Evolutionary conservation across 176 grass and related monocot genomes (phyloP), one percentile per base, ranked within the genome.

Genomic region (Puya raimondii): DNA sequence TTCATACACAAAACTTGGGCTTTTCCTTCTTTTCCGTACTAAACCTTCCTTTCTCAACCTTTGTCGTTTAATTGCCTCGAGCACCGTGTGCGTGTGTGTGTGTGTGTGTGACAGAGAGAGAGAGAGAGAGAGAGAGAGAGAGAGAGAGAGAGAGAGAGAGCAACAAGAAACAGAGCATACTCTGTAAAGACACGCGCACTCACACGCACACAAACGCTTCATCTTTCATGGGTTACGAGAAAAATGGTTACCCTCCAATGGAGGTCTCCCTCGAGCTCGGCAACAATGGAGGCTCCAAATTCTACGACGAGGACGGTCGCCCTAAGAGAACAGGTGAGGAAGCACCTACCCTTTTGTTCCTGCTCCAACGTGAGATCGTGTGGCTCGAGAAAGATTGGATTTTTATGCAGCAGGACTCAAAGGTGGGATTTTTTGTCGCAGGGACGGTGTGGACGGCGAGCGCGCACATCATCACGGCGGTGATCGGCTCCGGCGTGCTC

Each of bases 391-490:
- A 51, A 14, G 67, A 15, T 27, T 51, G n/a, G 0, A 67, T 25
- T 47, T 74, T 26, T 57, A 26, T 21, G 14, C n/a, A 13, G 53
- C 4, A 17, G 3, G 16, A 61, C 17, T 9, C 21, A 61, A 61
- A 61, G 16, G 16, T 61, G 3, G n/a, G 21, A n/a, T 49, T 61
- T 58, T 21, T 48, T 26, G 2, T 64, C 51, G 16, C 54, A 97
- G 93, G 93, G 67, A 87, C 82, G 52, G 29, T 90, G 14, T 97
- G 89, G 93, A 97, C 89, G 69, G 86, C 93, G 53, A 80, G 84
- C 70, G 89, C 93, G 65, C 93, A 97, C 68, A 91, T 97, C 74
- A 85, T 97, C 51, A 92, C 89, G 69, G 89, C 93, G 33, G 93
- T 96, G 61, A 96, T 96, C 74, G 92, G 92, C 53, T 96, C 92